phyloP scores from a whole-genome alignment of 2,329 filamentous ascomycete species.

The Cryoendolithus antarcticus region DNA sequence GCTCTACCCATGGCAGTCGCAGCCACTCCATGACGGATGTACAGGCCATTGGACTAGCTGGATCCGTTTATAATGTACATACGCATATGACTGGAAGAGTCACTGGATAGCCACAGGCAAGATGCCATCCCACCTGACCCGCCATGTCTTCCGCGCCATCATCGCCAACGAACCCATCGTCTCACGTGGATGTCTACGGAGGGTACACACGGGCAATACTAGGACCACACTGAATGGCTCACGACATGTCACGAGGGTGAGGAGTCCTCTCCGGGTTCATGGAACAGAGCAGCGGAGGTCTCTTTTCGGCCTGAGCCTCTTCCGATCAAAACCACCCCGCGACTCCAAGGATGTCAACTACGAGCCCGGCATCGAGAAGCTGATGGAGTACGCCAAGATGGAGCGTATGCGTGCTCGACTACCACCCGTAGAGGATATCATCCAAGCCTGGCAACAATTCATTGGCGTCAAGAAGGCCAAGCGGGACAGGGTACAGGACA shows the following conservation, averaged over 20 bases:
- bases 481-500: conserved; percentile 45
- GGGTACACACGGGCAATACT: conserved; percentile 10
- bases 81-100: too few relatives aligned
- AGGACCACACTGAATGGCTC: conserved; percentile 1
- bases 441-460: conserved; percentile 52
- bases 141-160: conserved; percentile 46
- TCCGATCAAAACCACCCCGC: conserved; percentile 40
- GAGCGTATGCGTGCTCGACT: conserved; percentile 51
- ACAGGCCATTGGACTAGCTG: too few relatives aligned
- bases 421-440: conserved; percentile 50
- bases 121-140: conserved; percentile 50
- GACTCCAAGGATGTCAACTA: conserved; percentile 49
- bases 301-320: conserved; percentile 47
- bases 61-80: too few relatives aligned
- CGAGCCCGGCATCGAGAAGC: conserved; percentile 58
- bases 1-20: too few relatives aligned
- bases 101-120: background rate
- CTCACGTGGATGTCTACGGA: conserved; percentile 33
- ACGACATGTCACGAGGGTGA: conserved; percentile 3
- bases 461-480: conserved; percentile 37
- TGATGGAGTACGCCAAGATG: conserved; percentile 56
- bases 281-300: conserved; percentile 35
- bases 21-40: too few relatives aligned
- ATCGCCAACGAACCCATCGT: conserved; percentile 38
- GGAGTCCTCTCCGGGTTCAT: background rate